Conservation (phyloP, 352 stramenopile genomes). For the Aphanomyces invadans region DNA sequence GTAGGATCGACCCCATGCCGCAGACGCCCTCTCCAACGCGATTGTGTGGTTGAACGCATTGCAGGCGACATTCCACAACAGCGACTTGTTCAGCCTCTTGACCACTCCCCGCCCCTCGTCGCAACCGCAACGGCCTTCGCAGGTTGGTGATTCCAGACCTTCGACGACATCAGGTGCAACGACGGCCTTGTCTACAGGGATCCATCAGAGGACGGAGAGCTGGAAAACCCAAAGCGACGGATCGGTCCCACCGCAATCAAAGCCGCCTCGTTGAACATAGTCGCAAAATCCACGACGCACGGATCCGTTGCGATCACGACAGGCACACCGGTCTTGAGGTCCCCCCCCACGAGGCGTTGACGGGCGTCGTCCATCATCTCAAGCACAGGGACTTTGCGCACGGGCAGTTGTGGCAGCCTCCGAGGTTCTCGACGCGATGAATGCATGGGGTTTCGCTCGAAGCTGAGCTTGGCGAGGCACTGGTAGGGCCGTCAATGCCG, state of each 20-base stretch:
- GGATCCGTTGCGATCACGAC: neutral
- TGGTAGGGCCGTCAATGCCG: neutral
- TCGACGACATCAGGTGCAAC: no score
- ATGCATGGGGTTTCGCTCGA: neutral
- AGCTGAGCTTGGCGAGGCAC: neutral
- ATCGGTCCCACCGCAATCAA: neutral
- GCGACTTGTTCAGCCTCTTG: no score
- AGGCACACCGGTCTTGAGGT: neutral
- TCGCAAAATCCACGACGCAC: conserved; percentile 4
- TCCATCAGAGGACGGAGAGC: no score
- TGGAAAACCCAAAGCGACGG: neutral
- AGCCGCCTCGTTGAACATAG: conserved; percentile 1
- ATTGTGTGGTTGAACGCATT: conserved; percentile 25
- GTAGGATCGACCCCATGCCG: conserved; percentile 24
- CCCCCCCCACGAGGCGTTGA: neutral
- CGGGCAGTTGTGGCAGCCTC: neutral
- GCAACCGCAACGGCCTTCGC: no score
- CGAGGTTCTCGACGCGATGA: neutral
- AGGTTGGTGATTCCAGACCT: no score
- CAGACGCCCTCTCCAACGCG: conserved; percentile 8
- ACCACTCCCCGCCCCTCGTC: no score
- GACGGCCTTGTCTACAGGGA: no score
- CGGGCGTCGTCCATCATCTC: conserved; percentile 4
- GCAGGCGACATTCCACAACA: no score
- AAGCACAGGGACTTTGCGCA: neutral